Percentiles rank a stretch among this genome's conserved stretches.
These are phyloP conservation scores for Kockovaella imperatae DNA, from an alignment of 768 basidiomycete species.

Conservation along the genomic window DNA sequence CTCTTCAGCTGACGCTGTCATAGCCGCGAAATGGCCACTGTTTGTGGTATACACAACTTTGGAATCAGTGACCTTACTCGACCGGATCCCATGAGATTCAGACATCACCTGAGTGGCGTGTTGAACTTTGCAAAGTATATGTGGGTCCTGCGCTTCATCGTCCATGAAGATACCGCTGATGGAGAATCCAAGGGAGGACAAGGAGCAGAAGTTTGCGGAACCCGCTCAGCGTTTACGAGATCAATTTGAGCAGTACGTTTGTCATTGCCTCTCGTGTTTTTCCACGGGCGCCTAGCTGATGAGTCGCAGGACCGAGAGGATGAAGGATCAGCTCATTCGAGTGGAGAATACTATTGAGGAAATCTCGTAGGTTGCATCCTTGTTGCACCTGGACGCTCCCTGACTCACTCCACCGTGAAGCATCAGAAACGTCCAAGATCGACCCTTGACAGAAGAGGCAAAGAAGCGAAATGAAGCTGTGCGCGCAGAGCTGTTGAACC, in stretches of 20 bases:
- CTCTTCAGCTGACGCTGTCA: background rate
- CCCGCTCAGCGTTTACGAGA: no score
- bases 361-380: conserved; percentile 45
- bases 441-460: conserved; percentile 51
- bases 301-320: conserved; percentile 10
- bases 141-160: conserved; percentile 47
- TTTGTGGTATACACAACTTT: conserved; percentile 51
- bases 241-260: no score
- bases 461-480: conserved; percentile 61
- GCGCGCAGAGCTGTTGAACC: conserved; percentile 63
- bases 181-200: no score
- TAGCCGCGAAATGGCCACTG: conserved; percentile 25
- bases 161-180: background rate
- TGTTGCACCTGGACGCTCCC: background rate
- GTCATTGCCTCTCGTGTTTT: no score
- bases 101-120: conserved; percentile 70
- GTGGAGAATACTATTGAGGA: conserved; percentile 30
- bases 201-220: no score
- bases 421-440: conserved; percentile 54
- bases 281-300: no score
- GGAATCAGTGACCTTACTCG: conserved; percentile 62
- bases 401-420: conserved; percentile 49
- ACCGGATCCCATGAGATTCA: conserved; percentile 68
- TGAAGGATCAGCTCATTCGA: conserved; percentile 23
- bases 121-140: conserved; percentile 91